Percentiles rank a stretch among this genome's conserved stretches.
These are phyloP conservation scores for Mucor piriformis DNA, from an alignment of 371 early-diverging fungal species.

Conservation along the genomic window DNA sequence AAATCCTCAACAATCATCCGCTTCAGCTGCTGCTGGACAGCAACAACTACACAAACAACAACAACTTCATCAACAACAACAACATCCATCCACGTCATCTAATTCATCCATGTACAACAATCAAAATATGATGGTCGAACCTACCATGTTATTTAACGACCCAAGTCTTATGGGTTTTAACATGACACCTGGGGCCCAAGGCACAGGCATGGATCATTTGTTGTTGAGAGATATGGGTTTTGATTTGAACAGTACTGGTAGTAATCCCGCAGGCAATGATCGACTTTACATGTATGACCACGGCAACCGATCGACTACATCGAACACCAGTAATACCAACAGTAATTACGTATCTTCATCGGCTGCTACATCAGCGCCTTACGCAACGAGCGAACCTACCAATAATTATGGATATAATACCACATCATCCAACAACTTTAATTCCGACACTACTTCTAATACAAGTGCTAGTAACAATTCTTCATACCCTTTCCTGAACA, in stretches of 20 bases:
- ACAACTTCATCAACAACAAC: constrained; percentile 20
- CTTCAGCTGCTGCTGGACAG: constrained; percentile 19
- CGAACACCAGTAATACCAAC: background rate
- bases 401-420: background rate
- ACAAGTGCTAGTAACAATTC: background rate
- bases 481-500: constrained; percentile 25
- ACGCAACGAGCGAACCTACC: background rate
- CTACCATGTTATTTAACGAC: constrained; percentile 33
- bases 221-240: constrained; percentile 37
- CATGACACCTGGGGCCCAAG: constrained; percentile 7
- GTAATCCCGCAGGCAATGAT: background rate
- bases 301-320: background rate
- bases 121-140: constrained; percentile 29
- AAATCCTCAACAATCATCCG: constrained; percentile 12
- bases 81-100: background rate
- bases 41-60: constrained; percentile 2
- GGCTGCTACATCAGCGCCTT: background rate
- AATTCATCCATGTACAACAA: constrained; percentile 10
- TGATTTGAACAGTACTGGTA: constrained; percentile 15
- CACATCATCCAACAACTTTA: constrained; percentile 1
- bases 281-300: constrained; percentile 12
- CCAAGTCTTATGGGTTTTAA: constrained; percentile 23
- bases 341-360: background rate
- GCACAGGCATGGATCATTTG: constrained; percentile 28
- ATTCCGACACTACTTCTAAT: background rate